These are phyloP conservation scores for Chalciporus piperatoides DNA, from an alignment of 1,284 basidiomycete species.

Conservation along the genomic window DNA sequence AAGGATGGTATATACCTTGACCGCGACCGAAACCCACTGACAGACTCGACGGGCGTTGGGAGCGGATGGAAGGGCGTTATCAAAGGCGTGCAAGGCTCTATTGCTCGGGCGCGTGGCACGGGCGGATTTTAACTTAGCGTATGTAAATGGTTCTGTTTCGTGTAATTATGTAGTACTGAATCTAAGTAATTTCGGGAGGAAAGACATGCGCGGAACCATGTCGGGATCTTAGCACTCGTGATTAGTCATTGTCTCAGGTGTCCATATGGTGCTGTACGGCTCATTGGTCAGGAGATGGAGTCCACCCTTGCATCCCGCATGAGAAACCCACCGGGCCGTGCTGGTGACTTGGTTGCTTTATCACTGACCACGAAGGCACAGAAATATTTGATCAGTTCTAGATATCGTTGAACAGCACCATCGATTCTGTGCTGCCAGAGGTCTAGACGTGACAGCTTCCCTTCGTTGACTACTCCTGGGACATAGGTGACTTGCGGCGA, in stretches of 20 bases:
- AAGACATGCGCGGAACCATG: background rate
- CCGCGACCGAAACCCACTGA: constrained; percentile 42
- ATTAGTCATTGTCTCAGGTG: constrained; percentile 16
- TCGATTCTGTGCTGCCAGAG: background rate
- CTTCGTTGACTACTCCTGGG: constrained; percentile 3
- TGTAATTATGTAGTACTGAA: background rate
- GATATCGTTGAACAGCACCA: background rate
- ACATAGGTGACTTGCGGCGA: constrained; percentile 12
- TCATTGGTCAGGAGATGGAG: background rate
- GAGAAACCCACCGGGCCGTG: constrained; percentile 1
- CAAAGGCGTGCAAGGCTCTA: constrained; percentile 34
- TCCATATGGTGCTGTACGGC: constrained; percentile 12
- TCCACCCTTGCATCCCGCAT: background rate
- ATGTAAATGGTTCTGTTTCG: background rate
- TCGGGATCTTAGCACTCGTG: background rate
- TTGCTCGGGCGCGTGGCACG: constrained; percentile 33
- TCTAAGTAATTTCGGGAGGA: background rate
- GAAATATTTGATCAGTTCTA: background rate
- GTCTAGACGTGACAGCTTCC: background rate
- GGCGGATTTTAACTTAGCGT: constrained; percentile 30
- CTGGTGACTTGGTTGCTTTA: background rate
- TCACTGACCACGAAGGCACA: background rate
- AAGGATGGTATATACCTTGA: constrained; percentile 70
- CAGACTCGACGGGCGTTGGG: constrained; percentile 33
- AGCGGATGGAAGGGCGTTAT: constrained; percentile 29